Conservation (phyloP, 2,329 filamentous ascomycete genomes). For the Emergomyces africanus region DNA sequence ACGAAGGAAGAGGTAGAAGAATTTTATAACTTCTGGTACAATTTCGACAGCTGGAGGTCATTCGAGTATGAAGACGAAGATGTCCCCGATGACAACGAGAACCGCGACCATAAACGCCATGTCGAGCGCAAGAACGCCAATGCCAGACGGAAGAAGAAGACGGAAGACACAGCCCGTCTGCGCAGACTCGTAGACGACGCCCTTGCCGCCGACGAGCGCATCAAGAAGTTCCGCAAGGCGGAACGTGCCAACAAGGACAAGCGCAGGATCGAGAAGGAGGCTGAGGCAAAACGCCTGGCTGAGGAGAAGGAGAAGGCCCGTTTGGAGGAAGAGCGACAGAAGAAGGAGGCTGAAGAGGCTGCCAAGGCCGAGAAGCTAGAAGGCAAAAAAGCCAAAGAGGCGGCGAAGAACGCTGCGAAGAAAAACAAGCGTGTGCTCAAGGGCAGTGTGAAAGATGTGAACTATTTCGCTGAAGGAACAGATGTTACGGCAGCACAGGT, state of each 20-base stretch:
- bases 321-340: conserved; percentile 66
- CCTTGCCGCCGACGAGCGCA: conserved; percentile 76
- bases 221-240: conserved; percentile 91
- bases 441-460: conserved; percentile 87
- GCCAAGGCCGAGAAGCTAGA: conserved; percentile 76
- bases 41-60: conserved; percentile 93
- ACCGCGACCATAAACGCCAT: conserved; percentile 97
- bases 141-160: conserved; percentile 98
- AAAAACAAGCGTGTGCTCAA: conserved; percentile 99
- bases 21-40: conserved; percentile 99
- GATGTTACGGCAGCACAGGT: conserved; percentile 65
- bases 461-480: conserved; percentile 71
- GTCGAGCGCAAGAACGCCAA: conserved; percentile 98
- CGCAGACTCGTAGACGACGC: conserved; percentile 81
- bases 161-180: conserved; percentile 84
- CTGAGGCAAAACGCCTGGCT: conserved; percentile 70
- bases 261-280: conserved; percentile 81
- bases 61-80: conserved; percentile 99
- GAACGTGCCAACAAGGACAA: conserved; percentile 94
- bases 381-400: conserved; percentile 94
- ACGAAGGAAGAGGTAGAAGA: conserved; percentile 79
- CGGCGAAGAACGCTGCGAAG: conserved; percentile 96
- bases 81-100: conserved; percentile 96
- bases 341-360: conserved; percentile 72
- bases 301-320: conserved; percentile 78